Percentiles rank a stretch among this genome's conserved stretches.
Evolutionary conservation across 305 asterid species (phyloP).

Genomic region (Fraxinus dipetala): DNA sequence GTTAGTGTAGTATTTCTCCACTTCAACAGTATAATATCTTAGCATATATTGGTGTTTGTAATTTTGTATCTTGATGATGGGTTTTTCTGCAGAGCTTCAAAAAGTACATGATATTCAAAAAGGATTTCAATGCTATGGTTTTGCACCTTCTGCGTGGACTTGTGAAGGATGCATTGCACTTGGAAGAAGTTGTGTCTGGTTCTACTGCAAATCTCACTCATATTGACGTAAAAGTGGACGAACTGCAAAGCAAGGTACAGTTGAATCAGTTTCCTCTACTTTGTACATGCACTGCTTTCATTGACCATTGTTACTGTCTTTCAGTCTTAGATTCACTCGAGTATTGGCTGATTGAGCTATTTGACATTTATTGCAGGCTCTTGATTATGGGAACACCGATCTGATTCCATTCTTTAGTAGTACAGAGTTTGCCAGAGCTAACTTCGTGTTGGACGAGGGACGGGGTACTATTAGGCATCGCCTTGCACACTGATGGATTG

Average conservation of each 20-base stretch:
- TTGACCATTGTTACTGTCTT: not conserved
- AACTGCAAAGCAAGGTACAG: conserved; percentile 79
- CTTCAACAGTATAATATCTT: not conserved
- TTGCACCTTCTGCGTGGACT: conserved; percentile 76
- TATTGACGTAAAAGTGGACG: conserved; percentile 75
- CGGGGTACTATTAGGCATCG: not conserved
- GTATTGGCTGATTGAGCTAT: conserved; percentile 12
- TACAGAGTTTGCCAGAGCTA: not conserved
- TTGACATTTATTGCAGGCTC: conserved; percentile 49
- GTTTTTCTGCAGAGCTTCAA: conserved; percentile 70
- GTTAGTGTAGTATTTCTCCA: not conserved
- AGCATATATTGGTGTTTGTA: not conserved
- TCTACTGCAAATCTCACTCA: conserved; percentile 50
- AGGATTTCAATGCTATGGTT: conserved; percentile 75
- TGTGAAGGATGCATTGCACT: conserved; percentile 65
- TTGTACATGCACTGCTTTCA: not conserved
- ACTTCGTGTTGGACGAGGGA: not conserved
- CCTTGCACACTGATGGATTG: not conserved
- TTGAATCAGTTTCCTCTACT: not conserved
- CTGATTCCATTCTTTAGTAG: conserved; percentile 73
- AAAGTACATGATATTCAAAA: conserved; percentile 80
- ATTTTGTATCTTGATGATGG: conserved; percentile 1
- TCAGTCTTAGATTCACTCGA: not conserved
- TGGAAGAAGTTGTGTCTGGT: conserved; percentile 61
- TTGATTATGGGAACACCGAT: conserved; percentile 76